phyloP scores from a whole-genome alignment of 1,284 basidiomycete genomes.

The Rugiboletus extremiorientalis region DNA sequence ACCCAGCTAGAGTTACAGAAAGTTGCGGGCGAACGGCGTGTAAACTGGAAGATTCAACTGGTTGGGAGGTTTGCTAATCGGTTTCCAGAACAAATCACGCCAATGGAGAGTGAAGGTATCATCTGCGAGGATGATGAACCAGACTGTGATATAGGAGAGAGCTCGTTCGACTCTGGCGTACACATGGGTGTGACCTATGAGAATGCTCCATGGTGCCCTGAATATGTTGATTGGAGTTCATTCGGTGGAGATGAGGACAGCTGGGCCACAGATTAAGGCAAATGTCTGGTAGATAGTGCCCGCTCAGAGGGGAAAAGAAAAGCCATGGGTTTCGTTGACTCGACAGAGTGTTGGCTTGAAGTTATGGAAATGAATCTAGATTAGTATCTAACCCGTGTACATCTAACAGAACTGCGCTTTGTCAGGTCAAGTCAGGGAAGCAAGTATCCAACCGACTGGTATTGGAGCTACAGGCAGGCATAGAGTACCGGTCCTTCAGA shows the following conservation, averaged over 20 bases:
- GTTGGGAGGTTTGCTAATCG: slow-evolving; percentile 9
- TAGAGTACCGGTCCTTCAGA: slow-evolving; percentile 11
- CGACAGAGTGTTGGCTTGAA: neutral
- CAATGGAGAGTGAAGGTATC: slow-evolving; percentile 9
- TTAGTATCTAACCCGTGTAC: slow-evolving; percentile 30
- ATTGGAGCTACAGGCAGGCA: slow-evolving; percentile 14
- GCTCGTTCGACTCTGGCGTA: slow-evolving; percentile 30
- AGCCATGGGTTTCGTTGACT: neutral
- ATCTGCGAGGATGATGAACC: slow-evolving; percentile 20
- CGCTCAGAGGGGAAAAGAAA: neutral
- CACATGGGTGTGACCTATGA: slow-evolving; percentile 17
- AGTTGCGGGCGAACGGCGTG: slow-evolving; percentile 21
- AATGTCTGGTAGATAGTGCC: neutral
- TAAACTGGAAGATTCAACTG: slow-evolving; percentile 29
- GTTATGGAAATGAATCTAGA: slow-evolving; percentile 11
- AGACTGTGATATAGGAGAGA: slow-evolving; percentile 15
- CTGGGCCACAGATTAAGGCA: slow-evolving; percentile 8
- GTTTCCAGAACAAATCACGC: slow-evolving; percentile 1
- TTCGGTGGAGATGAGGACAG: neutral
- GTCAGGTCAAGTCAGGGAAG: slow-evolving; percentile 2
- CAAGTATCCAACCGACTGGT: slow-evolving; percentile 20
- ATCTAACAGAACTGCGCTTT: slow-evolving; percentile 13
- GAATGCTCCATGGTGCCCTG: neutral
- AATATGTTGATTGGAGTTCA: slow-evolving; percentile 19
- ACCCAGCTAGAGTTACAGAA: slow-evolving; percentile 28